A percentile compares a stretch with the other conserved stretches of the same genome.
phyloP scores from a whole-genome alignment of 306 rosid species.

The Amphicarpaea edgeworthii region DNA sequence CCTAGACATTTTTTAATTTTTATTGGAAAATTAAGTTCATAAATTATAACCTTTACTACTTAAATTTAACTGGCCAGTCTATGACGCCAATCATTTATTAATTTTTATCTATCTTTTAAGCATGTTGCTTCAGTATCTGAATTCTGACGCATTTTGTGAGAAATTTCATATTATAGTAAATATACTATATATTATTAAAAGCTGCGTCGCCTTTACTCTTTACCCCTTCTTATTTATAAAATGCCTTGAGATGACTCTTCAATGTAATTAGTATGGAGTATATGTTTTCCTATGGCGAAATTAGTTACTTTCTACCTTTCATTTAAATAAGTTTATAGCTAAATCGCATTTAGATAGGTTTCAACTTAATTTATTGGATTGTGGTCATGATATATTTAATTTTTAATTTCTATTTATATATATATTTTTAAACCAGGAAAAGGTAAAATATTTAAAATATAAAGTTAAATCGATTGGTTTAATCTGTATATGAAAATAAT shows the following conservation, averaged over 20 bases:
- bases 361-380: not conserved
- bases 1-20: not conserved
- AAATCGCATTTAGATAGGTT: not conserved
- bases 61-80: not conserved
- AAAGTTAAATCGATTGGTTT: no score
- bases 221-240: not conserved
- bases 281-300: not conserved
- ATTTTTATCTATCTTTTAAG: not conserved
- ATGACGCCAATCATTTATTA: not conserved
- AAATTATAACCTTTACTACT: not conserved
- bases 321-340: not conserved
- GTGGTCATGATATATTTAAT: no score
- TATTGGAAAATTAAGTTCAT: not conserved
- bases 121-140: not conserved
- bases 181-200: not conserved
- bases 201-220: not conserved
- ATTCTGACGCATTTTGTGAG: not conserved
- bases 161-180: no score
- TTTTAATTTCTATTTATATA: no score
- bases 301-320: not conserved
- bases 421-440: no score
- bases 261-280: not conserved
- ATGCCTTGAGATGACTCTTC: conserved; percentile 23
- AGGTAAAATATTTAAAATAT: no score
- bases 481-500: no score